Conservation (phyloP, 192 early-diverging fungal genomes). For the Coemansia nantahalensis region DNA sequence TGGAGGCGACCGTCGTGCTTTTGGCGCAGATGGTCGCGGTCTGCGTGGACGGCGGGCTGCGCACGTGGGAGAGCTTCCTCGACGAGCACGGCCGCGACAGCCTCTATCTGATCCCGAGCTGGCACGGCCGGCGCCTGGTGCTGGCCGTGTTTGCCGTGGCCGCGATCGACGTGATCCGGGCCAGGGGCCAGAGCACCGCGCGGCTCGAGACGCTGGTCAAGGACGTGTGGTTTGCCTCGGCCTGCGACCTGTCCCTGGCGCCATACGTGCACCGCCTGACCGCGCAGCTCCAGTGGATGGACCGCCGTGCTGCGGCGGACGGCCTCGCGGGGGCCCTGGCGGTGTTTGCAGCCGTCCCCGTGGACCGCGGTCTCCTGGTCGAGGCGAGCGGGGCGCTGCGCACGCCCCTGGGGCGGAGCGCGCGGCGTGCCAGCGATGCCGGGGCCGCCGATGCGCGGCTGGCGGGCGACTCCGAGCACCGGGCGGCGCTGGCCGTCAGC, state of each 20-base stretch:
- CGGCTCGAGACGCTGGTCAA: conserved; percentile 12
- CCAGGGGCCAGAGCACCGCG: conserved; percentile 7
- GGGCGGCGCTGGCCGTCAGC: conserved; percentile 14
- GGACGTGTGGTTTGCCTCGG: conserved; percentile 44
- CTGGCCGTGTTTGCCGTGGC: conserved; percentile 26
- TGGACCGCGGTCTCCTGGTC: conserved; percentile 12
- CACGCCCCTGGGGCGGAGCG: not conserved
- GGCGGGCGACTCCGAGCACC: conserved; percentile 6
- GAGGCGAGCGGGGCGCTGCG: conserved; percentile 4
- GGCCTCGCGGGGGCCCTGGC: not conserved
- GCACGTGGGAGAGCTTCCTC: conserved; percentile 51
- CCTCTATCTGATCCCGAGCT: conserved; percentile 28
- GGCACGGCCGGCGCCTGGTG: conserved; percentile 29
- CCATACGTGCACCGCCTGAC: conserved; percentile 27
- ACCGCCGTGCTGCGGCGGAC: not conserved
- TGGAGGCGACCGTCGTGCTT: conserved; percentile 8
- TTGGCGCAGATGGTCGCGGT: conserved; percentile 29
- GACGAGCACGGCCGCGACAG: conserved; percentile 49
- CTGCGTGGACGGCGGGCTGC: conserved; percentile 34
- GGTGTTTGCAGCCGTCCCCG: conserved; percentile 23
- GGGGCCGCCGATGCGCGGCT: not conserved
- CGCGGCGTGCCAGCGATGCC: not conserved
- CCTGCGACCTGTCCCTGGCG: conserved; percentile 25
- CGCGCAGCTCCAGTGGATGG: conserved; percentile 28
- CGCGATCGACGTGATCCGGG: conserved; percentile 7